Evolutionary conservation across 345 rosid genomes (phyloP), one percentile per base, ranked within the genome.

Genomic region (Raphanus sativus): DNA sequence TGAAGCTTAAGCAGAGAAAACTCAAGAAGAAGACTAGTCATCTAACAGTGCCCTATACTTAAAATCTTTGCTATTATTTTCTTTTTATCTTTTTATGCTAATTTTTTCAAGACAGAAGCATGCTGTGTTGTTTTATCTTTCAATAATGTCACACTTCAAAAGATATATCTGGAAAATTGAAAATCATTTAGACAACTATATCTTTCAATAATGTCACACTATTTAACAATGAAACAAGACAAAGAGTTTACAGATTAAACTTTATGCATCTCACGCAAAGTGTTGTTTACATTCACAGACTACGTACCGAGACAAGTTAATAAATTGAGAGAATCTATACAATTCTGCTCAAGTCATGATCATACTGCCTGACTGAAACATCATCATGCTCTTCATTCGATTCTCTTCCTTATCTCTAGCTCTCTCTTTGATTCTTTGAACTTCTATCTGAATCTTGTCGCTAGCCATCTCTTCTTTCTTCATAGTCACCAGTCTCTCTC

Each of bases 1-100:
- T 52, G 59, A 52, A 52, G 59, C 59, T 52, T 16, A 52, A 92
- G 85, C 94, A 90, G 76, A 86, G 86, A 81, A 86, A 77, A 75
- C 61, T 70, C 17, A 83, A 77, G 70, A 90, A 82, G 34, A 80
- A 65, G 76, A 59, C 48, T 75, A 69, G 0, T 70, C 76, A 73
- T 62, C 40, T 52, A 52, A 68, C 63, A 11, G 38, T 52, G 65
- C 28, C 65, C 0, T 76, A 68, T 4, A 63, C 34, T 48, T 65
- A 24, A 65, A 5, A 21, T 65, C 32, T 65, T 65, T 38, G 54
- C 17, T 65, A 21, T 17, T 36, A n/a, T 28, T 28, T 28, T 21
- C 10, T 16, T 36, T 17, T 4, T 6, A 4, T 38, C 28, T 65
- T 21, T 29, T 65, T 65, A 38, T 65, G 69, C 54, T 65, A 6